Evolutionary conservation across 139 green algal species (phyloP), one percentile per base, ranked within the genome.

Genomic region (Monoraphidium neglectum): DNA sequence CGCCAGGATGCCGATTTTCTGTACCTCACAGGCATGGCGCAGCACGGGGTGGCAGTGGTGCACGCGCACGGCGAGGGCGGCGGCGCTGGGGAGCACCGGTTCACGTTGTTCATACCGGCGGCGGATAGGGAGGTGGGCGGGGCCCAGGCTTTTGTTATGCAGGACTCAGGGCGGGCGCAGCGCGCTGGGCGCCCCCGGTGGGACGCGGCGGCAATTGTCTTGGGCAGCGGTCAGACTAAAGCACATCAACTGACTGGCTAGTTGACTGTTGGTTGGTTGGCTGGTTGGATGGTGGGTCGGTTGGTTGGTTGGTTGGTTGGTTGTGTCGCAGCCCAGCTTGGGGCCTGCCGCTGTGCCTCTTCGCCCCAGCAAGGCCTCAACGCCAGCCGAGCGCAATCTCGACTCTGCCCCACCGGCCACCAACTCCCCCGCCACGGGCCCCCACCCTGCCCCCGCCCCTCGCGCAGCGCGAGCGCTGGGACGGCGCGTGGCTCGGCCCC

Each of bases 21-120:
- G 33, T 98, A 97, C 77, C 80, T 98, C 1, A 98, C 93, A 1
- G 94, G 94, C 26, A 72, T 97, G n/a, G 77, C 79, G 51, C 91
- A 97, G 83, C 86, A 90, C 3, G 82, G 77, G 0, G 61, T 95
- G 51, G 87, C 88, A 0, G 56, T 89, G 10, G 72, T 91, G 10
- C 30, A 78, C 21, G 66, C 65, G 33, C 36, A 18, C 49, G 30
- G 26, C 47, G 65, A 32, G 43, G 26, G 28, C 74, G 43, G 43
- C 43, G 43, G 43, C 43, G 43, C 8, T 21, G 43, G 43, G 43
- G 43, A 51, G 43, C 43, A 51, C 43, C 43, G 43, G 43, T 51
- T 72, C 26, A 21, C 43, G n/a, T 70, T 93, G 24, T 90, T 87
- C 64, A 74, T 89, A 8, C 76, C 85, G 3, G 80, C 88, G 43